Percentiles rank a stretch among this genome's conserved stretches.
Conservation (phyloP, 305 asterid genomes). For the Fraxinus ornus region DNA sequence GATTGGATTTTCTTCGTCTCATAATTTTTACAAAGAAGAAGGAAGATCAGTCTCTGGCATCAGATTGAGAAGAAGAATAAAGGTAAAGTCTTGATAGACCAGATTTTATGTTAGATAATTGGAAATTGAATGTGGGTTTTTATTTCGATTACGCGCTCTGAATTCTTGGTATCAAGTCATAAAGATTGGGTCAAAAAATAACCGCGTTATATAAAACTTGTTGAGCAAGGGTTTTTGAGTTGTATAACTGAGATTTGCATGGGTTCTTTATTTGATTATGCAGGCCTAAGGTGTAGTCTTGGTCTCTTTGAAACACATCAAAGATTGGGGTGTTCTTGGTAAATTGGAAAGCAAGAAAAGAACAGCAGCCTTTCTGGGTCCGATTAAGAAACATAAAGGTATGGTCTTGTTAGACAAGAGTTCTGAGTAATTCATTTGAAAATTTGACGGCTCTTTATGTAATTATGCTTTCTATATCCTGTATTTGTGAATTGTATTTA, state of each 20-base stretch:
- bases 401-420: not conserved
- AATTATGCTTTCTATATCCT: not conserved
- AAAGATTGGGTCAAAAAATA: not conserved
- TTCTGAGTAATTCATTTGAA: not conserved
- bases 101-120: not conserved
- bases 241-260: not conserved
- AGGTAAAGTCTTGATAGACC: not conserved
- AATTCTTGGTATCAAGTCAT: not conserved
- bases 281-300: not conserved
- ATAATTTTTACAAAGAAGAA: conserved; percentile 1
- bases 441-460: not conserved
- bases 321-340: not conserved
- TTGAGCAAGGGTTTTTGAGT: not conserved
- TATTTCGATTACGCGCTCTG: conserved; percentile 2
- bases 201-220: not conserved
- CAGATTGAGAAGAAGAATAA: conserved; percentile 21
- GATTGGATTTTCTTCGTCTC: not conserved
- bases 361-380: not conserved
- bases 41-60: conserved; percentile 5
- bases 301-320: not conserved
- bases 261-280: not conserved
- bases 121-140: conserved; percentile 14
- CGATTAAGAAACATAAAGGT: not conserved
- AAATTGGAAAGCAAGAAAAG: not conserved
- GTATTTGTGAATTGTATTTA: not conserved